A percentile compares a stretch with the other conserved stretches of the same genome.
phyloP scores from a whole-genome alignment of 2,329 filamentous ascomycete species.

The Teratosphaeria destructans region DNA sequence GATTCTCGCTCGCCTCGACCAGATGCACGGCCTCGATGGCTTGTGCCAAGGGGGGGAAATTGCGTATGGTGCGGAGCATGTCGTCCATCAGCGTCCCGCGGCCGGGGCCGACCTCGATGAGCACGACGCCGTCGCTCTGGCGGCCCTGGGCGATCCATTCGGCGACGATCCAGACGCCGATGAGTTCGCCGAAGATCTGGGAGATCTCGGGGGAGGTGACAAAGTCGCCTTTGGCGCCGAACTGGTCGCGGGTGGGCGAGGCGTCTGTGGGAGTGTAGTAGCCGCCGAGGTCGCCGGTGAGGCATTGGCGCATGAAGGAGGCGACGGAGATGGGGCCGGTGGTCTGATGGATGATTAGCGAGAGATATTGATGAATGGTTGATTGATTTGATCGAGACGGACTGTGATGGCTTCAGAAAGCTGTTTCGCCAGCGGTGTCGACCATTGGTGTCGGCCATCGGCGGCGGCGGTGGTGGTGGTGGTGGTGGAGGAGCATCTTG shows the following conservation, averaged over 20 bases:
- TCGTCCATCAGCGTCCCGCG: conserved; percentile 96
- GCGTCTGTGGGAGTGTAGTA: conserved; percentile 74
- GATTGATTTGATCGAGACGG: conserved; percentile 14
- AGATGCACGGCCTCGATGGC: conserved; percentile 83
- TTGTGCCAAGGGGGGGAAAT: conserved; percentile 66
- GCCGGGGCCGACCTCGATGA: conserved; percentile 90
- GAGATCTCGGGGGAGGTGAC: conserved; percentile 96
- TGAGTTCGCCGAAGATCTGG: conserved; percentile 87
- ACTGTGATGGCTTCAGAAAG: conserved; percentile 81
- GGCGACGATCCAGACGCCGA: conserved; percentile 88
- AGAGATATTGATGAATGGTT: too few relatives aligned
- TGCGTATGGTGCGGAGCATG: conserved; percentile 76
- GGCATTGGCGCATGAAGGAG: conserved; percentile 95
- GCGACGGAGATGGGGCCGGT: conserved; percentile 89
- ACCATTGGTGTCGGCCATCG: conserved; percentile 53
- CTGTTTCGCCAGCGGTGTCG: conserved; percentile 81
- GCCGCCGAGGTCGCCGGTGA: conserved; percentile 80
- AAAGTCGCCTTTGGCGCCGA: conserved; percentile 89
- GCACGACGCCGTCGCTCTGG: conserved; percentile 62
- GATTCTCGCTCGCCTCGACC: conserved; percentile 78
- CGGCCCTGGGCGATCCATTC: conserved; percentile 92
- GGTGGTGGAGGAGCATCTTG: conserved; percentile 23
- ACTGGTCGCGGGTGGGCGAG: conserved; percentile 64
- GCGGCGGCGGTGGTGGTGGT: too few relatives aligned
- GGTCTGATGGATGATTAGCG: conserved; percentile 36